phyloP scores from a whole-genome alignment of 257 asterid genomes.

The Solanum chaucha region DNA sequence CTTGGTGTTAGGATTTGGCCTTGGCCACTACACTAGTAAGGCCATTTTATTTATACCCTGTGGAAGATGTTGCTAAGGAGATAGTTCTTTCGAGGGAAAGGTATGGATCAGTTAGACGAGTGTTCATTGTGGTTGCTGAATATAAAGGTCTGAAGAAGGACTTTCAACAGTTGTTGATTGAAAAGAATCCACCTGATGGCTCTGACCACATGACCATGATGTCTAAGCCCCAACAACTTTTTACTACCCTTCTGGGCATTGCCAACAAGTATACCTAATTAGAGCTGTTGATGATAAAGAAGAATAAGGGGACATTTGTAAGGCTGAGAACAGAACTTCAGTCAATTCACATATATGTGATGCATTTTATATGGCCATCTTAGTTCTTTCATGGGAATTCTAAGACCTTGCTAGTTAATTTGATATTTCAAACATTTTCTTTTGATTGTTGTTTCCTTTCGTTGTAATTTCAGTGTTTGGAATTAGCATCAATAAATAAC shows the following conservation, averaged over 20 bases:
- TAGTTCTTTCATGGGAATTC: background rate
- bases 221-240: constrained; percentile 19
- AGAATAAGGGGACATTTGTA: background rate
- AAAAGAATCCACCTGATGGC: constrained; percentile 23
- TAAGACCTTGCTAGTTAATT: background rate
- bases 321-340: background rate
- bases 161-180: constrained; percentile 12
- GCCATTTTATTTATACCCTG: background rate
- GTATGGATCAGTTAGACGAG: constrained; percentile 15
- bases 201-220: constrained; percentile 31
- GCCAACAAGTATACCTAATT: background rate
- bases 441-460: background rate
- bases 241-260: background rate
- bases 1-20: constrained; percentile 13
- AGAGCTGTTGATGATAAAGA: background rate
- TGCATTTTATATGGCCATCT: background rate
- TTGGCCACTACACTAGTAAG: constrained; percentile 13
- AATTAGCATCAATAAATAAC: background rate
- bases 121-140: constrained; percentile 5
- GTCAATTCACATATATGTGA: background rate
- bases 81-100: background rate
- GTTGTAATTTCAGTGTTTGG: background rate
- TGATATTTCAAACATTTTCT: background rate
- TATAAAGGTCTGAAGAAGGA: constrained; percentile 5
- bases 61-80: constrained; percentile 1